A percentile compares a stretch with the other conserved stretches of the same genome.
Evolutionary conservation across 768 basidiomycete genomes (phyloP).

Genomic region (Leccinum ochraceum): DNA sequence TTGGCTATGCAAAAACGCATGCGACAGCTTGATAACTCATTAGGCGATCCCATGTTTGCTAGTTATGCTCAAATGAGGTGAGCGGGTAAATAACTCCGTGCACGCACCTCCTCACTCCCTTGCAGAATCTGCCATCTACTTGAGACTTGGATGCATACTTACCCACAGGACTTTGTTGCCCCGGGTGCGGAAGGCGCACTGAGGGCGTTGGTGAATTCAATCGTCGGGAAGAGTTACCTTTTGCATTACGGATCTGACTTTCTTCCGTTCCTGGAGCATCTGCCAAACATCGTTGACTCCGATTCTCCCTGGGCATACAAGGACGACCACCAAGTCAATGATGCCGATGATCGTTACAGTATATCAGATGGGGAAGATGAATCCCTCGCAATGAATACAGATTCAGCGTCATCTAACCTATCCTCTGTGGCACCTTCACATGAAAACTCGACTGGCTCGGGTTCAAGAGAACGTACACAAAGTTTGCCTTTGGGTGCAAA

Average conservation of each 20-base stretch:
- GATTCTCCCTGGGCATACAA: conserved; percentile 79
- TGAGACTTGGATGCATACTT: conserved; percentile 74
- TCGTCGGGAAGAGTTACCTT: conserved; percentile 76
- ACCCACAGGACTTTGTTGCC: conserved; percentile 80
- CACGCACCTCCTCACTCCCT: conserved; percentile 5
- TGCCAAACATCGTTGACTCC: conserved; percentile 62
- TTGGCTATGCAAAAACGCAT: conserved; percentile 87
- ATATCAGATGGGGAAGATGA: conserved; percentile 57
- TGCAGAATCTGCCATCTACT: conserved; percentile 76
- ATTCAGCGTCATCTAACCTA: conserved; percentile 31
- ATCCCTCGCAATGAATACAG: conserved; percentile 30
- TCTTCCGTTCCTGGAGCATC: conserved; percentile 72
- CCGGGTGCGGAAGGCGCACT: conserved; percentile 72
- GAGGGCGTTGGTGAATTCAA: conserved; percentile 73
- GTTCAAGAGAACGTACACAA: conserved; percentile 61
- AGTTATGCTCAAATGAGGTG: conserved; percentile 89
- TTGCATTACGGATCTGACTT: conserved; percentile 85
- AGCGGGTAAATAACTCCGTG: conserved; percentile 3
- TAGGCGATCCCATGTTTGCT: conserved; percentile 81
- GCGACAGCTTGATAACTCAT: conserved; percentile 70
- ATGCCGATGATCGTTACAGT: conserved; percentile 62
- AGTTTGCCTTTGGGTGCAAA: conserved; percentile 60
- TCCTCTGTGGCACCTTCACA: conserved; percentile 23
- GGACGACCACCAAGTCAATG: conserved; percentile 54
- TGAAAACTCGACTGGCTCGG: conserved; percentile 27